Evolutionary conservation across 192 early-diverging fungal species (phyloP).

Genomic region (Mortierella antarctica): DNA sequence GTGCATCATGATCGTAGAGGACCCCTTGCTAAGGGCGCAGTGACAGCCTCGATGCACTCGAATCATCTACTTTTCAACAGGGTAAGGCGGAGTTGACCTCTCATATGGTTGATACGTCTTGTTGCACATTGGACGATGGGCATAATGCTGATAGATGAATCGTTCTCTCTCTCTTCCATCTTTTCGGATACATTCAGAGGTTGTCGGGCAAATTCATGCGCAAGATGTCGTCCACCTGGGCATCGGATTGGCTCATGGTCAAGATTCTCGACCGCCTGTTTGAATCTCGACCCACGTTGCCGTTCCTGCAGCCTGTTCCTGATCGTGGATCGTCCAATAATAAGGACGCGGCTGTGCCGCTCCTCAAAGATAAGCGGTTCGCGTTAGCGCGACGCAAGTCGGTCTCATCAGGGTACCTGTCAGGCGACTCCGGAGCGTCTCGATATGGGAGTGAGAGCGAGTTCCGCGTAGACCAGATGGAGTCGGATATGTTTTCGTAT

Average conservation of each 20-base stretch:
- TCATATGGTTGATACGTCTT: not conserved
- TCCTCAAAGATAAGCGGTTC: slow-evolving; percentile 33
- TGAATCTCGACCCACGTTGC: slow-evolving; percentile 27
- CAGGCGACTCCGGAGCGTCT: not conserved
- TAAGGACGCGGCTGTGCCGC: slow-evolving; percentile 19
- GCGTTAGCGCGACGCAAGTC: slow-evolving; percentile 34
- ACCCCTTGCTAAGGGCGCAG: slow-evolving; percentile 20
- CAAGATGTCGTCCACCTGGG: slow-evolving; percentile 28
- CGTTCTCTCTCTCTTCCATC: not conserved
- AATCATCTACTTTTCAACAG: slow-evolving; percentile 36
- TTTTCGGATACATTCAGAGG: slow-evolving; percentile 3
- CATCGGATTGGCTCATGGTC: slow-evolving; percentile 14
- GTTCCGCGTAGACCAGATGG: not conserved
- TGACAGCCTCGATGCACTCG: slow-evolving; percentile 23
- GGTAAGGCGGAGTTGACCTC: slow-evolving; percentile 13
- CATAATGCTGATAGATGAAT: not conserved
- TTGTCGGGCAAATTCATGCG: slow-evolving; percentile 38
- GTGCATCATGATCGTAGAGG: slow-evolving; percentile 38
- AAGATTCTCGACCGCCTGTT: slow-evolving; percentile 23
- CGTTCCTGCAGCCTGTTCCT: slow-evolving; percentile 29
- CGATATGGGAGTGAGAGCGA: not conserved
- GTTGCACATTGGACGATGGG: not conserved
- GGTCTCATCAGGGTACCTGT: slow-evolving; percentile 27
- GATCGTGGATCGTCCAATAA: slow-evolving; percentile 13
- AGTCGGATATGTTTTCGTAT: slow-evolving; percentile 4